Percentiles rank a stretch among this genome's conserved stretches.
phyloP scores from a whole-genome alignment of 73 alveolate species.

The Paraurostyla sp. region DNA sequence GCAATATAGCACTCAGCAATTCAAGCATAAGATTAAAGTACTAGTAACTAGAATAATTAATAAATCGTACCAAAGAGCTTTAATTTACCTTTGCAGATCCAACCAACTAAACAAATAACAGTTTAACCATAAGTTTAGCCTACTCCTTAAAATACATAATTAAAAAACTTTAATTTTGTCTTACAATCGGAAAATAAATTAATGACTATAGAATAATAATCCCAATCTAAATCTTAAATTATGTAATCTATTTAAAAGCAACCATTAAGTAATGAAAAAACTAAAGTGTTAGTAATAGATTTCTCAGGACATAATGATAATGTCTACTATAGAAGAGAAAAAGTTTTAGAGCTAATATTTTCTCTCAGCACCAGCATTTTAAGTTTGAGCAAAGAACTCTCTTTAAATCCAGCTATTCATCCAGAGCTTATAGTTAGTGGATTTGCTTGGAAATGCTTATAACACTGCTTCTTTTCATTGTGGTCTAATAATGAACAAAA shows the following conservation, averaged over 20 bases:
- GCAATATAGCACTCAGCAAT: too few species aligned
- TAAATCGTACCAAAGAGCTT: too few species aligned
- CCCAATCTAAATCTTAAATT: not conserved
- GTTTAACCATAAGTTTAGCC: too few species aligned
- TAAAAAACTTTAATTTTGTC: too few species aligned
- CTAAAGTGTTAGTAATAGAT: not conserved
- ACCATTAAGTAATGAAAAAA: not conserved
- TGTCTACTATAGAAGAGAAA: slow-evolving; percentile 4
- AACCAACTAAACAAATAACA: too few species aligned
- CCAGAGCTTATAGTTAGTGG: slow-evolving; percentile 40
- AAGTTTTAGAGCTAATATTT: not conserved
- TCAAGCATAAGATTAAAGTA: not conserved
- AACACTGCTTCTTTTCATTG: slow-evolving; percentile 1
- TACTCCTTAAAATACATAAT: too few species aligned
- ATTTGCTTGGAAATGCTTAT: slow-evolving; percentile 53
- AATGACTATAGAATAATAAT: too few species aligned
- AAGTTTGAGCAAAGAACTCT: not conserved
- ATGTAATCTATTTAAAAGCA: not conserved
- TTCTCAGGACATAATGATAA: slow-evolving; percentile 15
- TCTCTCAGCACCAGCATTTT: not conserved
- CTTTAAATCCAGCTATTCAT: slow-evolving; percentile 27
- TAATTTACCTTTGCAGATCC: too few species aligned
- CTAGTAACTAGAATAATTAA: too few species aligned
- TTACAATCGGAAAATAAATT: too few species aligned
- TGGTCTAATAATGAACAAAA: slow-evolving; percentile 6